Base-by-base conservation (phyloP, 257 asterid genomes). In the Solanum paucissectum region DNA sequence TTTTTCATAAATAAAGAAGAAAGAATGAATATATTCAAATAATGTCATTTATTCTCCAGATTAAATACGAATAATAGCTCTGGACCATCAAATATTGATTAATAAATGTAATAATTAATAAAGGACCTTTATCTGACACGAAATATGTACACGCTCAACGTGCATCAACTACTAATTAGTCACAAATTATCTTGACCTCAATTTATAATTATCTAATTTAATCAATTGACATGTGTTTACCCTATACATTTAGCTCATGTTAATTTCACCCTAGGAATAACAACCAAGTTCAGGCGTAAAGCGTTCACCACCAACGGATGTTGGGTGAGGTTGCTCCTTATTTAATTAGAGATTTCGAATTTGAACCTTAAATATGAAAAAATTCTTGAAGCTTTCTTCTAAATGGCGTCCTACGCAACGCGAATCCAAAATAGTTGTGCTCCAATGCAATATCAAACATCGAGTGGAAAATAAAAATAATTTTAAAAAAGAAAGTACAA, bases 331-430 rank as follows among this genome's bases (percentile, higher is more conserved):
- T 46, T 46, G 20, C 20, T 46, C 7, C 21, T 49, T 5, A 13
- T 0, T 49, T 49, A 49, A 49, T 49, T 0, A 44, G 6, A 44
- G 2, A 12, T 44, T 44, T 44, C 0, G 1, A 44, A 4, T 44
- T 44, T 44, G 6, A 44, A 0, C 21, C 6, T 13, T 49, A 7
- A 20, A 20, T 55, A 55, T 55, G 25, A 20, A 18, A 55, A 55
- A 6, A 52, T 1, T 52, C n/a, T 52, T 18, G 9, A 52, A 5
- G 0, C 23, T 52, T 52, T 18, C n/a, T 52, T 7, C 23, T 18
- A 18, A 6, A 6, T 18, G 21, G 21, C 8, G 1, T 4, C n/a
- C 62, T 52, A 55, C 0, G 1, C 64, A 20, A 16, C 0, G 4
- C 11, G 10, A 55, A 55, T 6, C 0, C 2, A 55, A 7, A 55